Conservation (phyloP, 192 early-diverging fungal genomes). For the Coemansia sp. region DNA sequence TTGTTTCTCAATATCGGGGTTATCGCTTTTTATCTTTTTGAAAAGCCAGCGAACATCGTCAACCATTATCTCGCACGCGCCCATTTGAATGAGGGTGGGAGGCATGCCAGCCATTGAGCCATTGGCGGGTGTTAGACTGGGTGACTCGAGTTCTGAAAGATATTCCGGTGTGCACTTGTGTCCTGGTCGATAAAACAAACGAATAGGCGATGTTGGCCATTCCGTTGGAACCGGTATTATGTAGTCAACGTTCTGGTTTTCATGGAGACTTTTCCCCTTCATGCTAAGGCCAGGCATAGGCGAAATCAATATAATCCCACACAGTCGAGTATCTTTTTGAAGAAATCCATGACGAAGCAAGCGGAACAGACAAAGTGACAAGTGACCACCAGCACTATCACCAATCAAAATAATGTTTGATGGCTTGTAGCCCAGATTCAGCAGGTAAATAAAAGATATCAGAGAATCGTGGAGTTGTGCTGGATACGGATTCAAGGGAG, state of each 20-base stretch:
- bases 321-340: neutral
- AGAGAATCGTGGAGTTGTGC: conserved; percentile 40
- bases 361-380: conserved; percentile 15
- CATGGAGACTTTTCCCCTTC: conserved; percentile 3
- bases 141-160: conserved; percentile 15
- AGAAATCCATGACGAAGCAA: conserved; percentile 12
- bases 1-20: neutral
- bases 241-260: conserved; percentile 22
- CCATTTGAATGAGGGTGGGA: conserved; percentile 30
- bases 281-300: conserved; percentile 13
- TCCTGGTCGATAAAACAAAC: conserved; percentile 35
- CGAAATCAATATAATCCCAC: conserved; percentile 17
- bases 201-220: conserved; percentile 18
- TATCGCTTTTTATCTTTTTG: conserved; percentile 12
- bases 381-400: conserved; percentile 43
- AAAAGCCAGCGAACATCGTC: conserved; percentile 20
- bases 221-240: conserved; percentile 15
- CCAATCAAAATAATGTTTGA: conserved; percentile 25
- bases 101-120: conserved; percentile 29
- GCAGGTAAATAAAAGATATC: conserved; percentile 14
- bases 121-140: conserved; percentile 19
- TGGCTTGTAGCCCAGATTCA: conserved; percentile 18
- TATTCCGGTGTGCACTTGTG: conserved; percentile 15
- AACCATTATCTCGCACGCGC: conserved; percentile 18
- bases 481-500: conserved; percentile 31